phyloP scores from a whole-genome alignment of 2,329 filamentous ascomycete species.

The Parasarocladium wereldwijsianum region DNA sequence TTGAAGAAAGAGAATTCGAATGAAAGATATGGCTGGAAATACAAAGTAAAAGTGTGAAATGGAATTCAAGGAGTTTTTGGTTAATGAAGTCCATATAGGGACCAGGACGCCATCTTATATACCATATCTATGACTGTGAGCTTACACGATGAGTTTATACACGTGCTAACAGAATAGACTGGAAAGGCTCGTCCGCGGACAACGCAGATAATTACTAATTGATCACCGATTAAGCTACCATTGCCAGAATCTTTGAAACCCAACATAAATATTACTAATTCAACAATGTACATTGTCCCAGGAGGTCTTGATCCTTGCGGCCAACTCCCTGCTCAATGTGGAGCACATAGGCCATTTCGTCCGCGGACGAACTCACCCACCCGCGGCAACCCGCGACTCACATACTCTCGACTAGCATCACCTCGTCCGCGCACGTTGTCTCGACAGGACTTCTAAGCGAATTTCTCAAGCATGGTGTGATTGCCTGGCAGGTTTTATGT shows the following conservation, averaged over 20 bases:
- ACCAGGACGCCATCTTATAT: not conserved
- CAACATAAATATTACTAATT: constrained; percentile 2
- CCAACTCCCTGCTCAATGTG: constrained; percentile 3
- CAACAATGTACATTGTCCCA: not conserved
- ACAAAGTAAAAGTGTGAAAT: not conserved
- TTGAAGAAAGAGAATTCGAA: not conserved
- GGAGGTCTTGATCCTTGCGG: too few species aligned
- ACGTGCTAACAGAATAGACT: not conserved
- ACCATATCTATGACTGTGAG: not conserved
- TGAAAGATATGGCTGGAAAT: not conserved
- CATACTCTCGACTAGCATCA: constrained; percentile 1
- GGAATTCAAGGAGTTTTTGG: not conserved
- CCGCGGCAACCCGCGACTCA: constrained; percentile 3
- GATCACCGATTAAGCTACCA: not conserved
- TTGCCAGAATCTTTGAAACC: constrained; percentile 1
- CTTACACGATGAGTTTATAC: not conserved
- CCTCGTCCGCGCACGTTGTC: constrained; percentile 2
- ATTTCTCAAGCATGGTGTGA: not conserved
- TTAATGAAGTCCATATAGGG: not conserved
- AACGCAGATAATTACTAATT: constrained; percentile 1
- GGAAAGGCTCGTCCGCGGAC: constrained; percentile 1
- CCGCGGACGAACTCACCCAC: constrained; percentile 8
- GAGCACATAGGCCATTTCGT: constrained; percentile 6
- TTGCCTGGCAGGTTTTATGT: too few species aligned
- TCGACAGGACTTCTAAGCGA: constrained; percentile 2